These are phyloP conservation scores for Vachellia collinsii DNA, from an alignment of 306 rosid genomes.

Conservation along the genomic window DNA sequence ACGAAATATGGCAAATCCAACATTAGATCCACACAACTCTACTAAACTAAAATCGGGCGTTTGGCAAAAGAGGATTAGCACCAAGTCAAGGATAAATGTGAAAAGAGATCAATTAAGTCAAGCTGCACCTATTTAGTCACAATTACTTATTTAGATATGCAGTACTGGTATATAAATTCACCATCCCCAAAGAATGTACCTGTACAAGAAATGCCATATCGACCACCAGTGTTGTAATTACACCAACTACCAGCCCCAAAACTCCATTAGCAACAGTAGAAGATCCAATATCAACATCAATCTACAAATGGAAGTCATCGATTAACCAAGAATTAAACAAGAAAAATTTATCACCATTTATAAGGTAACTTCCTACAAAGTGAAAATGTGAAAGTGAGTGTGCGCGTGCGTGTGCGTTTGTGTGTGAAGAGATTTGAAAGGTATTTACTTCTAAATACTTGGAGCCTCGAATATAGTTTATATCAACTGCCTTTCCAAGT, in stretches of 20 bases:
- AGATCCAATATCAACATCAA: conserved; percentile 99
- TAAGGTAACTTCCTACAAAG: conserved; percentile 9
- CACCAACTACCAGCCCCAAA: conserved; percentile 94
- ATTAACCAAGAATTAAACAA: conserved; percentile 39
- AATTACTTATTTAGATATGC: conserved; percentile 19
- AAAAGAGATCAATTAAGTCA: conserved; percentile 10
- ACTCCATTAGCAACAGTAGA: conserved; percentile 99
- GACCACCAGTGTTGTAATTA: conserved; percentile 94
- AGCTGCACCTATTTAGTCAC: conserved; percentile 11
- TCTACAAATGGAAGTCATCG: conserved; percentile 54
- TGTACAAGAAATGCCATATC: conserved; percentile 99
- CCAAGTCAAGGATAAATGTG: conserved; percentile 14
- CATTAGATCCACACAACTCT: background rate
- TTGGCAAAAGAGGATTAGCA: conserved; percentile 21
- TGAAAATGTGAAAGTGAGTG: background rate
- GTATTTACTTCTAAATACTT: conserved; percentile 83
- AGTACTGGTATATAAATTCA: conserved; percentile 18
- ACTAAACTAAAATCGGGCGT: conserved; percentile 29
- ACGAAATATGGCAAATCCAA: conserved; percentile 18
- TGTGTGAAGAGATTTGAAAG: conserved; percentile 15
- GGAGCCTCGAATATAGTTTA: conserved; percentile 91
- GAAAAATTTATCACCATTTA: conserved; percentile 22
- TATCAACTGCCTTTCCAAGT: conserved; percentile 98
- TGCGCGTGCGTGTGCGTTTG: background rate
- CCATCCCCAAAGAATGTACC: conserved; percentile 52